These are phyloP conservation scores for Tephrocybe sp. DNA, from an alignment of 768 basidiomycete genomes.

Conservation along the genomic window DNA sequence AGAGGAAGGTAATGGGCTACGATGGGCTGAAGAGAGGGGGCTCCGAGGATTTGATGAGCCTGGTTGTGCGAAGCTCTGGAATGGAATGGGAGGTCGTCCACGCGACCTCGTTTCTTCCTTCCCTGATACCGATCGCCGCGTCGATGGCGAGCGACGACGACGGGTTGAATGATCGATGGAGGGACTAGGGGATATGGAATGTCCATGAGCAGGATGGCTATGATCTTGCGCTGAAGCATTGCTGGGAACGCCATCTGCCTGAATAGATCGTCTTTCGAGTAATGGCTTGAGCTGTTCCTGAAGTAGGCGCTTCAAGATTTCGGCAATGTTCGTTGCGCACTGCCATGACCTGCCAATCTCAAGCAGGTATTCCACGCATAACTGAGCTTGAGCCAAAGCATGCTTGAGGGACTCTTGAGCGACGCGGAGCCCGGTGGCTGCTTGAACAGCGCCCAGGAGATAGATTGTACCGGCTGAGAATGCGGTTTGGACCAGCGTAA, in stretches of 20 bases:
- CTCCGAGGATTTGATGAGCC: conserved; percentile 5
- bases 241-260: background rate
- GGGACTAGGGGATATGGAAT: background rate
- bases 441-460: conserved; percentile 51
- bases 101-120: conserved; percentile 4
- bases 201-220: background rate
- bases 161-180: background rate
- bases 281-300: conserved; percentile 40
- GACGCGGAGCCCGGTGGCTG: conserved; percentile 43
- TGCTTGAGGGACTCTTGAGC: conserved; percentile 44
- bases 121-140: conserved; percentile 1
- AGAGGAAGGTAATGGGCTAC: background rate
- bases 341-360: conserved; percentile 55
- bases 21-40: conserved; percentile 5
- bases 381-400: conserved; percentile 39
- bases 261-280: conserved; percentile 29
- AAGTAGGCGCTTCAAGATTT: conserved; percentile 42
- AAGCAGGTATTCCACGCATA: conserved; percentile 47
- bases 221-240: background rate
- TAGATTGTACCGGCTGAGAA: conserved; percentile 62
- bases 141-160: conserved; percentile 14
- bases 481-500: conserved; percentile 53
- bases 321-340: conserved; percentile 46
- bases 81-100: background rate
- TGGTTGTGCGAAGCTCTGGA: conserved; percentile 1